Base-by-base conservation (phyloP, 1,139 yeast genomes). In the Scheffersomyces insectosa region DNA sequence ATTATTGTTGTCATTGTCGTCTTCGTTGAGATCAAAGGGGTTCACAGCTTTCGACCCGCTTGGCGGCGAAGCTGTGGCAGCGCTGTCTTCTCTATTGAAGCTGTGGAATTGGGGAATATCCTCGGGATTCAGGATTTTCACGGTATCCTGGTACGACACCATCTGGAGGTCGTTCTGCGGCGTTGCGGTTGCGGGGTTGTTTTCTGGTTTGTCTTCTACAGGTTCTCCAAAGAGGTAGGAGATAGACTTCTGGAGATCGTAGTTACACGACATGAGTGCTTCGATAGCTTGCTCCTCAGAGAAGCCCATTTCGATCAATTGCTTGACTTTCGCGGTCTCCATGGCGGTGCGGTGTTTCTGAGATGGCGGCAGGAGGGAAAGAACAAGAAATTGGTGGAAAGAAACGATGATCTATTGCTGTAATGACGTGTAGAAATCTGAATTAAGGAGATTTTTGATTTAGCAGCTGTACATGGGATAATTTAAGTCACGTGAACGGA, bases 281-380 rank as follows among this genome's bases (percentile, higher is more conserved):
- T 58, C 62, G 7, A 48, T 49, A 0, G 82, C 76, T 46, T 70
- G 69, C 25, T 70, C 77, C 5, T 62, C 65, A 45, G 75, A 59
- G 57, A 83, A 77, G 28, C 89, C 90, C 89, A 84, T 83, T 43
- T 79, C 86, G 40, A 68, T 63, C 46, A 83, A 72, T 54, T 68
- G 72, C 13, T 32, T 28, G 10, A 34, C 40, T 28, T 46, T 48
- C 14, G 40, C 37, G 40, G 41, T 46, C 20, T 42, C 44, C 46
- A 44, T 46, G 12, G 33, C 33, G 33, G 34, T 20, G 25, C 6
- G 2, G 25, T 20, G 25, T 20, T 20, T 20, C 2, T 7, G 25
- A 6, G 25, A 3, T 20, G 25, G 25, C 8, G 25, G 25, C 6
- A 20, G 25, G 25, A 20, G 25, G 8, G 3, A 20, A 20, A 20